Percentiles rank a stretch among this genome's conserved stretches.
These are phyloP conservation scores for Salix udensis DNA, from an alignment of 345 rosid genomes.

Conservation along the genomic window DNA sequence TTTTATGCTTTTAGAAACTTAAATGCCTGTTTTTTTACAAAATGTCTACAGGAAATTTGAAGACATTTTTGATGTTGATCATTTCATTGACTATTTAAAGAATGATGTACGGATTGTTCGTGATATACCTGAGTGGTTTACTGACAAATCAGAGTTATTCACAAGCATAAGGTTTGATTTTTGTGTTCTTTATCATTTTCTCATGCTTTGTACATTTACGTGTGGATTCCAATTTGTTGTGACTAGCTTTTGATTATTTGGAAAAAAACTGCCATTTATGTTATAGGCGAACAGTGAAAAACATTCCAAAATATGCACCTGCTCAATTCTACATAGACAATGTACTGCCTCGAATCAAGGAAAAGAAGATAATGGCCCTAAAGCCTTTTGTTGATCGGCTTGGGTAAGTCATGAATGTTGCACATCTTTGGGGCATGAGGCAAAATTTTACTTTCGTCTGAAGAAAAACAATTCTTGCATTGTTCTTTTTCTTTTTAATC, in stretches of 20 bases:
- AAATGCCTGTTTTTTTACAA: background rate
- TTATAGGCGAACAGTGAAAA: constrained; percentile 89
- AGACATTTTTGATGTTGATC: constrained; percentile 94
- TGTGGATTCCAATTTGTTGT: constrained; percentile 1
- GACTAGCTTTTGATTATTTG: constrained; percentile 16
- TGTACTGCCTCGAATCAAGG: constrained; percentile 94
- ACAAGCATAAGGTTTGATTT: constrained; percentile 75
- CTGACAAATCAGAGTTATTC: constrained; percentile 89
- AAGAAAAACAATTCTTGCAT: background rate
- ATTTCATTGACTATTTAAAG: constrained; percentile 93
- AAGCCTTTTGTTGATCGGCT: constrained; percentile 99
- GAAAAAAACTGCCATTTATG: background rate
- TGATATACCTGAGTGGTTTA: constrained; percentile 96
- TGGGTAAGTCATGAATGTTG: constrained; percentile 54
- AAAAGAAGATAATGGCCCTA: constrained; percentile 97
- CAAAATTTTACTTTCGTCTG: constrained; percentile 1
- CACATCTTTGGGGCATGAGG: background rate
- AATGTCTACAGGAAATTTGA: constrained; percentile 72
- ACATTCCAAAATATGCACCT: constrained; percentile 98
- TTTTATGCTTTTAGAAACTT: background rate
- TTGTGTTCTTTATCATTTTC: constrained; percentile 2
- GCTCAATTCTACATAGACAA: constrained; percentile 98
- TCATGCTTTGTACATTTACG: background rate
- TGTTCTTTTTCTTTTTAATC: constrained; percentile 4
- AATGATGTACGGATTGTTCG: constrained; percentile 86